phyloP scores from a whole-genome alignment of 805 yeast species.

The Isabelozyma pseudorhagii region DNA sequence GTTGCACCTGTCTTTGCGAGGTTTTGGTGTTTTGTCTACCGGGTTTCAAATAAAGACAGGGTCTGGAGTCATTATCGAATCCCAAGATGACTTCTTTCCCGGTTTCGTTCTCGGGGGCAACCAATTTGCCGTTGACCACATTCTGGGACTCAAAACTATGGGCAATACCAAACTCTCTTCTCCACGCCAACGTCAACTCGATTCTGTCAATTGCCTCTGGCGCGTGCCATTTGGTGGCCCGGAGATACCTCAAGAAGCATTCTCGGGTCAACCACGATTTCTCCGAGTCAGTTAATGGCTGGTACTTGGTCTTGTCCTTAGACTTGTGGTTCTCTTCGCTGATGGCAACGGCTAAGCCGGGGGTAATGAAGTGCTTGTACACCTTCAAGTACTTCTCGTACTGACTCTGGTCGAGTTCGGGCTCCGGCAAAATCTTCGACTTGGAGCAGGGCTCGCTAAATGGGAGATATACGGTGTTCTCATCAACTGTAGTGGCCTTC shows the following conservation, averaged over 20 bases:
- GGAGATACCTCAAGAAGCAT: constrained; percentile 81
- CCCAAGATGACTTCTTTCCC: constrained; percentile 94
- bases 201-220: constrained; percentile 71
- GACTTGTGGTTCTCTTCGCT: constrained; percentile 47
- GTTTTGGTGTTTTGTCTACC: constrained; percentile 96
- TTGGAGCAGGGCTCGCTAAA: constrained; percentile 26
- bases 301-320: constrained; percentile 28
- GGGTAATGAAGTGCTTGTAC: constrained; percentile 55
- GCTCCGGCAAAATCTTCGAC: constrained; percentile 49
- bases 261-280: constrained; percentile 93
- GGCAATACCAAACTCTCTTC: constrained; percentile 80
- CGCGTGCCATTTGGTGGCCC: constrained; percentile 91
- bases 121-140: constrained; percentile 51
- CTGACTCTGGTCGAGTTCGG: constrained; percentile 52
- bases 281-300: constrained; percentile 44
- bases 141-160: constrained; percentile 43
- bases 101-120: constrained; percentile 72
- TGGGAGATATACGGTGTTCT: constrained; percentile 13
- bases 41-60: constrained; percentile 87
- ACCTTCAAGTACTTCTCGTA: constrained; percentile 59
- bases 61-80: constrained; percentile 84
- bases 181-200: constrained; percentile 81
- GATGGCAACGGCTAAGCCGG: constrained; percentile 47
- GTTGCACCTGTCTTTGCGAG: constrained; percentile 90
- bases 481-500: constrained; percentile 3